These are phyloP conservation scores for Alternaria ventricosa DNA, from an alignment of 2,329 filamentous ascomycete genomes.

Conservation along the genomic window DNA sequence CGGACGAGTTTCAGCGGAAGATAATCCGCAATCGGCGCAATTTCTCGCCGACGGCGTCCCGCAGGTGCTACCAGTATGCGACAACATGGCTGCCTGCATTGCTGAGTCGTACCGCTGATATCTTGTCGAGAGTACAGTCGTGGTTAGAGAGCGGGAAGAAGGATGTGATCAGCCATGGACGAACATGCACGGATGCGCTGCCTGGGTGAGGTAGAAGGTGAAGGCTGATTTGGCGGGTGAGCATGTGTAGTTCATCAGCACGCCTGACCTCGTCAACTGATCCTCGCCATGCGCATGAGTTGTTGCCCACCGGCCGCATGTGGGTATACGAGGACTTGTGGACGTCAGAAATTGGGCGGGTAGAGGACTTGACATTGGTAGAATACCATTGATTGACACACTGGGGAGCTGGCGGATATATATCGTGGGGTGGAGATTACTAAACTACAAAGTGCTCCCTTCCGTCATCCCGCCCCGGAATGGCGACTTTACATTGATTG, in stretches of 20 bases:
- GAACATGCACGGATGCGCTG: not conserved
- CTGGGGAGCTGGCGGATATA: not conserved
- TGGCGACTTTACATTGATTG: not conserved
- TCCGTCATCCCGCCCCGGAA: not conserved
- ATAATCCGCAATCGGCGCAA: slow-evolving; percentile 16
- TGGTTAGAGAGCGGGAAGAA: not conserved
- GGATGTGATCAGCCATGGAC: not conserved
- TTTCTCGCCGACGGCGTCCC: slow-evolving; percentile 14
- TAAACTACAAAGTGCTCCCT: not conserved
- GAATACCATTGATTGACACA: not conserved
- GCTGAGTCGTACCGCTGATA: not conserved
- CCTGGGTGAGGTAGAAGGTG: not conserved
- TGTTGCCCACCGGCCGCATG: not conserved
- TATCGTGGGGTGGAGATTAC: not conserved
- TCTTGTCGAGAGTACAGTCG: not conserved
- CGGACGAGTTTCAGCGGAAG: slow-evolving; percentile 37
- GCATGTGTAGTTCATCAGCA: not conserved
- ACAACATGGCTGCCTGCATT: not conserved
- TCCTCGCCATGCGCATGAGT: not conserved
- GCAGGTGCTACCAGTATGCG: not conserved
- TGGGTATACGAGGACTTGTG: not conserved
- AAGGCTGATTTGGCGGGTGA: not conserved
- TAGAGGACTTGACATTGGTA: not conserved
- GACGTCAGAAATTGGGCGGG: not conserved
- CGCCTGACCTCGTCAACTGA: not conserved